Conservation (phyloP, 352 stramenopile genomes). For the Pythium volutum region DNA sequence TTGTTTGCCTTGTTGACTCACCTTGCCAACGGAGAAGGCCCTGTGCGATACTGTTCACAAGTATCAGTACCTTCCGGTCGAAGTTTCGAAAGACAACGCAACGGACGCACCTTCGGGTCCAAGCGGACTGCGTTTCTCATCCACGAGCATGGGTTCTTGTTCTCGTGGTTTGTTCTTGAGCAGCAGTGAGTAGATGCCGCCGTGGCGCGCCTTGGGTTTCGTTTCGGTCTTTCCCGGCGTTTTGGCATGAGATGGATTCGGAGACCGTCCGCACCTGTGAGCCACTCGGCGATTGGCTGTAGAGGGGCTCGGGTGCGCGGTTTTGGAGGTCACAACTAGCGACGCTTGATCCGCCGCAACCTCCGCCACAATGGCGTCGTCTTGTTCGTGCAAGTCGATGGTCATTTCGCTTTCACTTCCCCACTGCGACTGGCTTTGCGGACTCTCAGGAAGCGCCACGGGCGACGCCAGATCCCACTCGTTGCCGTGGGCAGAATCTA, state of each 20-base stretch:
- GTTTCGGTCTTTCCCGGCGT: conserved; percentile 20
- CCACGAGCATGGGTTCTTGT: conserved; percentile 52
- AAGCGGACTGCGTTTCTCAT: conserved; percentile 37
- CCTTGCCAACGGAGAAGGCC: conserved; percentile 14
- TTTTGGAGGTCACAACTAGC: background rate
- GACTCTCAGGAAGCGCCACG: conserved; percentile 48
- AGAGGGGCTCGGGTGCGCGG: background rate
- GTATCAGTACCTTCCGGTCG: background rate
- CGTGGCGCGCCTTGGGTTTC: conserved; percentile 61
- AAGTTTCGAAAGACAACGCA: background rate
- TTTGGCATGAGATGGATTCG: conserved; percentile 3
- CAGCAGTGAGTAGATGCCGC: conserved; percentile 75
- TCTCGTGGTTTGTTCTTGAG: conserved; percentile 54
- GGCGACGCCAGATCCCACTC: conserved; percentile 72
- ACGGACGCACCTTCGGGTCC: conserved; percentile 11
- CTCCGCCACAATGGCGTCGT: background rate
- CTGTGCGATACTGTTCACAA: conserved; percentile 7
- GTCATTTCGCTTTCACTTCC: conserved; percentile 20
- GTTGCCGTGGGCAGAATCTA: conserved; percentile 31
- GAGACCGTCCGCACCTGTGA: background rate
- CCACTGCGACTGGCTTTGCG: conserved; percentile 27
- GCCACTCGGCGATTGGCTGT: conserved; percentile 3
- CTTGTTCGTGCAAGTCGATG: background rate
- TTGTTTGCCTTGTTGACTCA: background rate
- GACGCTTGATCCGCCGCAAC: background rate